Evolutionary conservation across 106 monocot genomes (phyloP), one percentile per base, ranked within the genome.

Genomic region (Dendrobium huoshanense): DNA sequence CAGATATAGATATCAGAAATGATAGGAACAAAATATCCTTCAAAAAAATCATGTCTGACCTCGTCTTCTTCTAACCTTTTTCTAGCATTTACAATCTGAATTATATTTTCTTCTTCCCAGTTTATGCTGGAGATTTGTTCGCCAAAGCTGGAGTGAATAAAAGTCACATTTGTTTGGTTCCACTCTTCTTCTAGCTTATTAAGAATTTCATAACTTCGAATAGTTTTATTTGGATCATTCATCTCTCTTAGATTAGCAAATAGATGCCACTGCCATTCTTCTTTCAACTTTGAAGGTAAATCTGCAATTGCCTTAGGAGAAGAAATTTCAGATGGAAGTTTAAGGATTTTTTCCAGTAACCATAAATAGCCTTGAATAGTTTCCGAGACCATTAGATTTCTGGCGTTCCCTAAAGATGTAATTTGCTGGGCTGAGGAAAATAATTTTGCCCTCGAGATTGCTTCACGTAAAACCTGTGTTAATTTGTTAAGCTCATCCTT

Each of bases 31-130:
- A 72, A 55, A 48, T 64, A 7, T 4, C n/a, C 22, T 61, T 61
- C 33, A 65, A 68, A 2, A 70, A 59, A 25, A 44, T 37, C 8
- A 84, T 47, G 19, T 73, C 40, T 85, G 82, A 95, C 98, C 98
- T 95, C 98, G 41, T 95, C 94, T 54, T 95, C 94, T 83, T 92
- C 92, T 77, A 92, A 64, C 82, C 85, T 80, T 75, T 87, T 95
- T 85, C 68, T 88, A 51, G 82, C 47, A 70, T 84, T 88, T 48
- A 54, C 37, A 59, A 85, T 88, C 73, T 88, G 89, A 82, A 78
- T 82, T 17, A 59, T 41, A 75, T 83, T 91, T 80, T 88, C 89
- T 87, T 94, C 98, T 68, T 83, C 87, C 98, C 94, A 95, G 73
- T 85, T 79, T 74, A 88, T 88, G 18, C 86, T 76, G 33, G 84